Conservation (phyloP, 1,139 yeast genomes). For the Saccharomyces pastorianus region DNA sequence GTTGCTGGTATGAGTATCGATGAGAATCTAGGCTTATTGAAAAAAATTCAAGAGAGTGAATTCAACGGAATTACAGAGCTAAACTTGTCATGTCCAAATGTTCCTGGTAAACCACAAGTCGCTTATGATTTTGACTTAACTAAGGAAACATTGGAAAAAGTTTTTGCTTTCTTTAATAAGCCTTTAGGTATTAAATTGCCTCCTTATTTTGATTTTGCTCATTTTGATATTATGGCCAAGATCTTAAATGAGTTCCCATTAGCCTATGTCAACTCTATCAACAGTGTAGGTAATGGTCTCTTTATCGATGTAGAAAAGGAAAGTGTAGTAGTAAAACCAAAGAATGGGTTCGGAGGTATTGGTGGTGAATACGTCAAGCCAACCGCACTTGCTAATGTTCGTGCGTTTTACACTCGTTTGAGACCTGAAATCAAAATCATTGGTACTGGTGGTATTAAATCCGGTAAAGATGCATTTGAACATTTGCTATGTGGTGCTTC, state of each 20-base stretch:
- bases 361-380: conserved; percentile 30
- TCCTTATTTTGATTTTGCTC: conserved; percentile 29
- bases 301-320: conserved; percentile 24
- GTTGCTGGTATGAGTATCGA: conserved; percentile 28
- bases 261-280: conserved; percentile 25
- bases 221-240: conserved; percentile 24
- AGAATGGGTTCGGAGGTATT: conserved; percentile 28
- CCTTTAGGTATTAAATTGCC: conserved; percentile 29
- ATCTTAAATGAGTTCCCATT: conserved; percentile 24
- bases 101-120: conserved; percentile 42
- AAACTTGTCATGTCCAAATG: conserved; percentile 28
- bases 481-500: conserved; percentile 28
- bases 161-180: conserved; percentile 30
- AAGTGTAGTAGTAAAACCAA: conserved; percentile 26
- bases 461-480: conserved; percentile 28
- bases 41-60: conserved; percentile 20
- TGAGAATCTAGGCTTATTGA: conserved; percentile 20
- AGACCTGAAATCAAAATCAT: conserved; percentile 23
- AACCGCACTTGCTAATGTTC: conserved; percentile 28
- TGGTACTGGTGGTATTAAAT: conserved; percentile 28
- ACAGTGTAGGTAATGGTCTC: conserved; percentile 27
- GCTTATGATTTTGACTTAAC: conserved; percentile 50
- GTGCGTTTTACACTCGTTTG: conserved; percentile 27
- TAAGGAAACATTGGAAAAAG: conserved; percentile 39
- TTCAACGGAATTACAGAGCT: conserved; percentile 25